These are phyloP conservation scores for Picea sitchensis DNA, from an alignment of 75 land plant species.

Conservation along the genomic window DNA sequence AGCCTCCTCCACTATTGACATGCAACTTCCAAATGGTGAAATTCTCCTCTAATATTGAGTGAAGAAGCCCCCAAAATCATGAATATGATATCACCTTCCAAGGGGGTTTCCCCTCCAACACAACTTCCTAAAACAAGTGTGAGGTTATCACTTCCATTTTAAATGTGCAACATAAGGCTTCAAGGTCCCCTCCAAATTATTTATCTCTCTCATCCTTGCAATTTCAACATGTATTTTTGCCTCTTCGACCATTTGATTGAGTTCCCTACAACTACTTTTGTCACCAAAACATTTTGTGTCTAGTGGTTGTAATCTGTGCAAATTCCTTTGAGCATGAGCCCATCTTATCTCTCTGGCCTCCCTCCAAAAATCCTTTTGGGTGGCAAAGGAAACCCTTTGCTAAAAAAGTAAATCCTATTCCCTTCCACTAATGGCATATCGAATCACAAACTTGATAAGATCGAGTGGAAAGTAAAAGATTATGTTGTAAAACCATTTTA, in stretches of 20 bases:
- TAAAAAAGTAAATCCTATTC: constrained; percentile 48
- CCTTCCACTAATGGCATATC: constrained; percentile 49
- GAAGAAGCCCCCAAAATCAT: too few relatives aligned
- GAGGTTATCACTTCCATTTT: too few relatives aligned
- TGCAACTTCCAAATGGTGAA: too few relatives aligned
- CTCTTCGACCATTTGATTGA: constrained; percentile 69
- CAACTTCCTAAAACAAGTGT: too few relatives aligned
- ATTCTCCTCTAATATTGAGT: too few relatives aligned
- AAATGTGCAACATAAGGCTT: too few relatives aligned
- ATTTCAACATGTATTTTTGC: constrained; percentile 79
- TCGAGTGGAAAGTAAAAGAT: constrained; percentile 29
- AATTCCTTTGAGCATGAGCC: constrained; percentile 77
- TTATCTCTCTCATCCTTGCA: constrained; percentile 33
- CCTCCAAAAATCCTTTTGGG: constrained; percentile 67
- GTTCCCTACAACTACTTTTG: constrained; percentile 31
- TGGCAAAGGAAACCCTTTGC: constrained; percentile 55
- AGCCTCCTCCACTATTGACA: too few relatives aligned
- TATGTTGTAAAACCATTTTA: constrained; percentile 66
- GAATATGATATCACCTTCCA: too few relatives aligned
- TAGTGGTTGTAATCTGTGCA: constrained; percentile 65
- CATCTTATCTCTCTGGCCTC: constrained; percentile 75
- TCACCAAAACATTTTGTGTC: constrained; percentile 31
- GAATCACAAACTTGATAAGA: too few relatives aligned
- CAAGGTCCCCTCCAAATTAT: too few relatives aligned
- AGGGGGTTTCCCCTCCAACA: too few relatives aligned